Percentiles rank a stretch among this genome's conserved stretches.
Conservation (phyloP, 768 basidiomycete genomes). For the Gymnopilus dilepis region DNA sequence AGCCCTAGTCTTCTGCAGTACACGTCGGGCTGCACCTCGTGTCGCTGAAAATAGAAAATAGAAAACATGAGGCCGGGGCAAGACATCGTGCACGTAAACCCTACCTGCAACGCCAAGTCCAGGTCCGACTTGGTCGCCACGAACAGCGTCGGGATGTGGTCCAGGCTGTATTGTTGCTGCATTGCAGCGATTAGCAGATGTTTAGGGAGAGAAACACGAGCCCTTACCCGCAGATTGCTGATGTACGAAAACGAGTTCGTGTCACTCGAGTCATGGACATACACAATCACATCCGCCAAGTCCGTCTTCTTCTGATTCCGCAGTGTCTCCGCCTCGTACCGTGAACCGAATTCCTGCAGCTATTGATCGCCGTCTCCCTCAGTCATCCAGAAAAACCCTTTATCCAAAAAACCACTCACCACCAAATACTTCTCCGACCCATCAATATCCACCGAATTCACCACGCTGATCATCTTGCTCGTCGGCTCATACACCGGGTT, state of each 20-base stretch:
- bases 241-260: constrained; percentile 99
- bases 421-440: constrained; percentile 97
- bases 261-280: constrained; percentile 97
- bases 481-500: constrained; percentile 83
- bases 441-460: constrained; percentile 93
- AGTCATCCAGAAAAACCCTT: neutral
- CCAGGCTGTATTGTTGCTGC: constrained; percentile 97
- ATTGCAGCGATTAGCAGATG: constrained; percentile 21
- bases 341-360: constrained; percentile 97
- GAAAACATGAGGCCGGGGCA: constrained; percentile 11
- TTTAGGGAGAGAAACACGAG: too few relatives aligned
- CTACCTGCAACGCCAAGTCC: constrained; percentile 92
- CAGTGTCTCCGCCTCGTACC: constrained; percentile 90
- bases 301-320: constrained; percentile 91
- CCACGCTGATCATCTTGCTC: constrained; percentile 87
- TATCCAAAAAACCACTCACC: constrained; percentile 56
- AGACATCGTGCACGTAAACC: neutral
- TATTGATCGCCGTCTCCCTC: constrained; percentile 35
- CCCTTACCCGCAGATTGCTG: constrained; percentile 89
- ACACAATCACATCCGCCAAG: constrained; percentile 91
- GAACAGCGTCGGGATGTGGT: constrained; percentile 94
- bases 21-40: constrained; percentile 98
- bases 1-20: constrained; percentile 89
- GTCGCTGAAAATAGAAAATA: constrained; percentile 58
- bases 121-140: constrained; percentile 99